Conservation (phyloP, 2,329 filamentous ascomycete species). For the Aspergillus sp. region DNA sequence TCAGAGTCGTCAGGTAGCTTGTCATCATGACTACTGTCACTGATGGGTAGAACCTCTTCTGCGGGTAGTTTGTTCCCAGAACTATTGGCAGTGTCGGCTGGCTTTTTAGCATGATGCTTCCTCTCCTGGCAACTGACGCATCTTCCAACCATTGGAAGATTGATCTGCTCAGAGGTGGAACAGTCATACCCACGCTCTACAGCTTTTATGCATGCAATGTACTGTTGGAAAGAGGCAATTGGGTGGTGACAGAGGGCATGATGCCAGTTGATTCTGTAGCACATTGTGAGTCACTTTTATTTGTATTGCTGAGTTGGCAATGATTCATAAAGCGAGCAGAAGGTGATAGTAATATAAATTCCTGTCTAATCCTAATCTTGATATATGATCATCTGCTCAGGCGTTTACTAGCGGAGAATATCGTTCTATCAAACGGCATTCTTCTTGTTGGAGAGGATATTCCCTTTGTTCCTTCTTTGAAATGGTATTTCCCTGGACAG, state of each 20-base stretch:
- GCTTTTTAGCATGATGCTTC: background rate
- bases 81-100: background rate
- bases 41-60: background rate
- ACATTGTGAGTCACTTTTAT: constrained; percentile 15
- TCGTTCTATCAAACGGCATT: no score
- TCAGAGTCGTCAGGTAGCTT: no score
- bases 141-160: constrained; percentile 14
- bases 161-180: background rate
- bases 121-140: constrained; percentile 13
- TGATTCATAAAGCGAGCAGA: background rate
- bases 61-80: background rate
- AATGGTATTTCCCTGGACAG: no score
- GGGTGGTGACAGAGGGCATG: constrained; percentile 21
- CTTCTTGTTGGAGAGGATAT: no score
- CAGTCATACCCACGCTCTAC: constrained; percentile 16
- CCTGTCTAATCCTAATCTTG: no score
- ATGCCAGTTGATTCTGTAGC: constrained; percentile 22
- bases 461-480: no score
- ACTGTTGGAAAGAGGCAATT: constrained; percentile 5
- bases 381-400: no score
- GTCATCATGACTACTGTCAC: no score
- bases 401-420: no score
- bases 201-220: constrained; percentile 16
- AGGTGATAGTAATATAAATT: no score
- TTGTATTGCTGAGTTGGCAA: background rate